phyloP scores from a whole-genome alignment of 2,329 filamentous ascomycete species.

The Microdochium paspali region DNA sequence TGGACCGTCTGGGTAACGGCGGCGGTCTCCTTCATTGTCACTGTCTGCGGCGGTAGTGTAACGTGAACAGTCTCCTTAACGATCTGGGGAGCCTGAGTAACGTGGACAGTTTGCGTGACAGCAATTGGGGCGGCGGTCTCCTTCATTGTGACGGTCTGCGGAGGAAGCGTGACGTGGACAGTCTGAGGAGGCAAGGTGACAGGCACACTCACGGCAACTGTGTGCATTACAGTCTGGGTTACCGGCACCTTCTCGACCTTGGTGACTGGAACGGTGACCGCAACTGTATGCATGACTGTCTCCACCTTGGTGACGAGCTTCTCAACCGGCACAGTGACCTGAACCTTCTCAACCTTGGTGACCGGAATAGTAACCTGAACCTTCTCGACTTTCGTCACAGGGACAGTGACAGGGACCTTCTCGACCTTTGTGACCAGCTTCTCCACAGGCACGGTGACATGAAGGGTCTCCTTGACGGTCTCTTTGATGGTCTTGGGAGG shows the following conservation, averaged over 20 bases:
- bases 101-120: not conserved
- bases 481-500: constrained; percentile 7
- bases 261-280: no score
- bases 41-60: not conserved
- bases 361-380: constrained; percentile 15
- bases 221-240: not conserved
- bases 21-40: not conserved
- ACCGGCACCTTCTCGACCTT: not conserved
- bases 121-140: not conserved
- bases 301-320: not conserved
- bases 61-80: not conserved
- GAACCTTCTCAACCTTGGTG: constrained; percentile 4
- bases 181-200: not conserved
- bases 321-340: not conserved
- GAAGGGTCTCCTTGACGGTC: constrained; percentile 10
- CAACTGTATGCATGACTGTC: not conserved
- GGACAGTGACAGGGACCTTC: not conserved
- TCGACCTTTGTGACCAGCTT: constrained; percentile 13
- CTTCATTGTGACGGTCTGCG: not conserved
- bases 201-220: not conserved
- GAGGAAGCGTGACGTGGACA: not conserved
- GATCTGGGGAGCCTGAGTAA: not conserved
- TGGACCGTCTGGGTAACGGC: not conserved
- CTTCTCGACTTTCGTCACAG: constrained; percentile 9
- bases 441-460: constrained; percentile 16